Base-by-base conservation (phyloP, 2,329 filamentous ascomycete genomes). In the Dactylellina haptotyla region DNA sequence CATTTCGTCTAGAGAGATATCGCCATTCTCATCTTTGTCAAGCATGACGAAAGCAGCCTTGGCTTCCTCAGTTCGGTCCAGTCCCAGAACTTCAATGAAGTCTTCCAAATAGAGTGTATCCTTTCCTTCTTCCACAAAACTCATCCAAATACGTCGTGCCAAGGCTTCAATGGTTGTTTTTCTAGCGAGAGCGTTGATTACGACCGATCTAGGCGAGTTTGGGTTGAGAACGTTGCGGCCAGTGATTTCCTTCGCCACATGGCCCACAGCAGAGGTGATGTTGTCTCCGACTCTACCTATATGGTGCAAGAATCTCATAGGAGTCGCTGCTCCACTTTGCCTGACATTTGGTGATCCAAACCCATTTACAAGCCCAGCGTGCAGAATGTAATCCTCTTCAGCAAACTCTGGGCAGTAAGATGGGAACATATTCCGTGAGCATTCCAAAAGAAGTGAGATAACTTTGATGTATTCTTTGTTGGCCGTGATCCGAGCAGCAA, bases 1-100 rank as follows among this genome's bases (percentile, higher is more conserved):
- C 91, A 97, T 97, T 82, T 99, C 95, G 26, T 98, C 93, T 57
- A 98, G 85, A 80, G 90, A 94, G 80, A 99, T 92, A 79, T 98
- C 94, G 45, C 94, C 94, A 78, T 99, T 99, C 75, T 87, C 87
- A 81, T 98, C 95, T 20, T 87, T 87, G 79, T 99, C 95, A 25
- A 98, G 86, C 72, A 88, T 85, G 39, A 83, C 82, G 79, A 98
- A 98, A 63, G 89, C 90, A 80, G 97, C 92, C 69, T 95, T 90
- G 1, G 95, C 95, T 75, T 97, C 91, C 0, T 87, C 84, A 75
- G 88, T 87, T 78, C 90, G 89, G 4, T 87, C 86, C 0, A 86
- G 83, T 1, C 94, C 94, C 70, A 99, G 88, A 8, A 98, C 94
- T 80, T 98, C 94, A 28, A 89, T 80, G 37, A 99, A 86, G 79